Percentiles rank a stretch among this genome's conserved stretches.
Conservation (phyloP, 176 grass and related monocot genomes). For the Zea luxurians region DNA sequence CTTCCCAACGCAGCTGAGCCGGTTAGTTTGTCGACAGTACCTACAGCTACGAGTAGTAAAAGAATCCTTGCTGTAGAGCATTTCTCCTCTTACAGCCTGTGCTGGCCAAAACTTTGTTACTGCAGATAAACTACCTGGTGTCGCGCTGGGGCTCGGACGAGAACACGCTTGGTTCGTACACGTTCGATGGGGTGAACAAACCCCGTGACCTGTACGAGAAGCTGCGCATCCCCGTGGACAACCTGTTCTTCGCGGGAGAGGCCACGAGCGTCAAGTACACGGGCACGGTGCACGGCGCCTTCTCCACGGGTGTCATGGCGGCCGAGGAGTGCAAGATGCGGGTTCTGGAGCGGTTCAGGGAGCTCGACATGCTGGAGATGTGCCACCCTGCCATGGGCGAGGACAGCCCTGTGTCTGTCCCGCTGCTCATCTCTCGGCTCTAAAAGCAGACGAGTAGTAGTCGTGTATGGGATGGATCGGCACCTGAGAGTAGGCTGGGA, state of each 20-base stretch:
- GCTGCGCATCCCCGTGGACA: constrained; percentile 88
- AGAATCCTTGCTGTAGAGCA: no score
- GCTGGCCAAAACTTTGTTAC: constrained; percentile 2
- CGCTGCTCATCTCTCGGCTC: constrained; percentile 85
- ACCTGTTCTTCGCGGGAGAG: constrained; percentile 96
- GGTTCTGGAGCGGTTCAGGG: constrained; percentile 82
- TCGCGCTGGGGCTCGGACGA: constrained; percentile 93
- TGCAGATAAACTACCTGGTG: constrained; percentile 87
- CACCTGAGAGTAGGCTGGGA: background rate
- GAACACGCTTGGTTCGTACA: constrained; percentile 90
- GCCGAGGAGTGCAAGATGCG: constrained; percentile 91
- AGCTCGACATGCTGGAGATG: constrained; percentile 69
- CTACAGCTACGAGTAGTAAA: background rate
- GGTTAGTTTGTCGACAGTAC: constrained; percentile 43
- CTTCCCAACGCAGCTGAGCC: constrained; percentile 87
- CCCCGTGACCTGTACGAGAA: constrained; percentile 77
- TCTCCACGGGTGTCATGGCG: constrained; percentile 84
- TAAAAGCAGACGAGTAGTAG: constrained; percentile 12
- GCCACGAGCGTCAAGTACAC: constrained; percentile 90
- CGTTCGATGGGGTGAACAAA: constrained; percentile 75
- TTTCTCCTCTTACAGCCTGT: background rate
- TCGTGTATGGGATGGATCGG: background rate
- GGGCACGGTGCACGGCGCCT: constrained; percentile 85
- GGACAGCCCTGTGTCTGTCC: constrained; percentile 73
- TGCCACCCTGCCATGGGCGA: constrained; percentile 72